Evolutionary conservation across 2,329 filamentous ascomycete species (phyloP), one percentile per base, ranked within the genome.

Genomic region (Talaromyces marneffei): DNA sequence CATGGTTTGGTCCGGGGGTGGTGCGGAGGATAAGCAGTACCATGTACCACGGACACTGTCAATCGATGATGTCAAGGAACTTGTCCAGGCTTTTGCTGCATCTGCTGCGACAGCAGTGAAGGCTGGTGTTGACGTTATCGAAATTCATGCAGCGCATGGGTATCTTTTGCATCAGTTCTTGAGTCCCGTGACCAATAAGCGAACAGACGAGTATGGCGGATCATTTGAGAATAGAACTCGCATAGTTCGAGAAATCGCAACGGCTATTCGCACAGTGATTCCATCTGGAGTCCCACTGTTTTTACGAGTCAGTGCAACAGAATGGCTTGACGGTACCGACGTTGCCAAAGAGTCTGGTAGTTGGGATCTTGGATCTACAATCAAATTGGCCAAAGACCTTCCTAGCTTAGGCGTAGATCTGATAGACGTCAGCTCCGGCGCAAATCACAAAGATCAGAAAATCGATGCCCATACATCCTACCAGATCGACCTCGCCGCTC

Each of bases 121-220:
- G 65, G 87, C 86, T 2, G 91, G 90, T 0, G 83, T 92, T 57
- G 90, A 95, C 70, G 81, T 86, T 4, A 87, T 94, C 63, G 90
- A 94, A 72, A 83, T 94, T 37, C 90, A 93, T 75, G 83, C 81
- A 63, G 90, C 89, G 0, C 90, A 93, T 70, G 90, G 90, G 1
- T 93, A 92, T 69, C 81, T 94, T 0, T 75, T 92, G 1, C 84
- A 87, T 68, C 72, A 79, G 6, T 93, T 93, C 77, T 64, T 91
- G 4, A 87, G 84, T 1, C 89, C 89, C 0, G 82, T 83, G 1
- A 82, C 82, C 23, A 94, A 94, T 74, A 77, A 82, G 61, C 82
- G 90, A 14, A 88, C 78, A 0, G 83, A 85, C 66, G 68, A 74
- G 48, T 85, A 80, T 67, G 76, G 79, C 54, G 76, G 82, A 63